Conservation (phyloP, 73 alveolate genomes). For the Stentor roeselii region DNA sequence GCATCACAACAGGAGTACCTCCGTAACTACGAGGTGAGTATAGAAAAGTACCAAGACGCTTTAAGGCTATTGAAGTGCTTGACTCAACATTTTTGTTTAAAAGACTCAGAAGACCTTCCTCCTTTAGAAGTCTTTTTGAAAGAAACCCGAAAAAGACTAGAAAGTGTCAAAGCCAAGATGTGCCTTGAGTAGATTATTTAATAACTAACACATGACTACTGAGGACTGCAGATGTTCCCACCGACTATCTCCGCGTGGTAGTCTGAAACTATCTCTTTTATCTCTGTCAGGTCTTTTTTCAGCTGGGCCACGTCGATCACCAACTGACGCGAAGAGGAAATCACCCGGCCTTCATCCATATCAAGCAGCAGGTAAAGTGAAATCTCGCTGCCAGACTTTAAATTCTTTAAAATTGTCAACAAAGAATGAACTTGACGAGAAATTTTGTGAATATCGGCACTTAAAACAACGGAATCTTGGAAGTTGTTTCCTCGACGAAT, state of each 20-base stretch:
- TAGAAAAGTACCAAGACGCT: slow-evolving; percentile 9
- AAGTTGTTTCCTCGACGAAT: background rate
- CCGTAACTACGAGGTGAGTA: background rate
- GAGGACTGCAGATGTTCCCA: background rate
- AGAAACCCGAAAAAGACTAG: background rate
- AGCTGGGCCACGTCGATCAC: background rate
- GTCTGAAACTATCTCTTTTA: background rate
- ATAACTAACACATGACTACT: too few relatives aligned
- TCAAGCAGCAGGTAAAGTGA: background rate
- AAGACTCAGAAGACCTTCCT: background rate
- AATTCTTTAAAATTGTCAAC: background rate
- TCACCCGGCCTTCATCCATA: background rate
- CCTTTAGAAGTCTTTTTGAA: background rate
- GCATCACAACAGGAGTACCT: background rate
- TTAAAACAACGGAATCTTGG: background rate
- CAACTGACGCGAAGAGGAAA: background rate
- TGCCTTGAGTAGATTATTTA: too few relatives aligned
- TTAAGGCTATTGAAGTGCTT: background rate
- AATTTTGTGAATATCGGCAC: background rate
- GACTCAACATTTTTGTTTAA: background rate
- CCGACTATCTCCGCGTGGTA: background rate
- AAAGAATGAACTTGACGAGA: background rate
- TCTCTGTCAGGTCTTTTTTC: background rate
- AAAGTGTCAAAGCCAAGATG: slow-evolving; percentile 5
- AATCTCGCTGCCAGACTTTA: background rate